Percentiles rank a stretch among this genome's conserved stretches.
Conservation (phyloP, 495 filamentous ascomycete species). For the Penicillium nucicola region DNA sequence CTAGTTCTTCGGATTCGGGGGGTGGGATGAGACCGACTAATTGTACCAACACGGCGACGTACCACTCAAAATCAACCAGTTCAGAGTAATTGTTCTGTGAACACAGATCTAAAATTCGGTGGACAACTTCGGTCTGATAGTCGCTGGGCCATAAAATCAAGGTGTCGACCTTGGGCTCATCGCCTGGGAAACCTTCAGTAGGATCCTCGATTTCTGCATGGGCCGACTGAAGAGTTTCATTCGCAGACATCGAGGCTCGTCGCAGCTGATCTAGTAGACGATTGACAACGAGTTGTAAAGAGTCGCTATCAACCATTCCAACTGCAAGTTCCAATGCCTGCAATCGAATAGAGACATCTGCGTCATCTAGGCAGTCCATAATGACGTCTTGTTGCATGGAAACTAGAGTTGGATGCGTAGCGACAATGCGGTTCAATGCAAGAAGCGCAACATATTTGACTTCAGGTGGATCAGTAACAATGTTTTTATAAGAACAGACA, state of each 20-base stretch:
- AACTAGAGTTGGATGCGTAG: constrained; percentile 81
- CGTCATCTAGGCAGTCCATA: constrained; percentile 89
- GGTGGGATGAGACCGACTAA: constrained; percentile 66
- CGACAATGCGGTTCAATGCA: constrained; percentile 91
- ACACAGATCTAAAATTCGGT: constrained; percentile 83
- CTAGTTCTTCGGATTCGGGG: constrained; percentile 8
- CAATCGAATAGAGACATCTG: constrained; percentile 93
- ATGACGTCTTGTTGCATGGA: constrained; percentile 92
- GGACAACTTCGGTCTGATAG: constrained; percentile 75
- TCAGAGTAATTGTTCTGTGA: constrained; percentile 84
- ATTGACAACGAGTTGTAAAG: constrained; percentile 76
- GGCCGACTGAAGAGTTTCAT: background rate
- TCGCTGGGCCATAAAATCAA: constrained; percentile 62
- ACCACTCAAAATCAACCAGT: constrained; percentile 93
- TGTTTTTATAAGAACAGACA: background rate
- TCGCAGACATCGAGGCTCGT: constrained; percentile 33
- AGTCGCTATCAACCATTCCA: constrained; percentile 85
- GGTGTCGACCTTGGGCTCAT: too few species aligned
- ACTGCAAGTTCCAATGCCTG: constrained; percentile 88
- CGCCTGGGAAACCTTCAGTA: too few species aligned
- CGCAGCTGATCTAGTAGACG: constrained; percentile 79
- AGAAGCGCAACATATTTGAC: constrained; percentile 97
- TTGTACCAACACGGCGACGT: constrained; percentile 79
- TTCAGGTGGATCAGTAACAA: constrained; percentile 22
- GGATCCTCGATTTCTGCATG: background rate